Conservation (phyloP, 2,329 filamentous ascomycete species). For the Aspergillus alliaceus region DNA sequence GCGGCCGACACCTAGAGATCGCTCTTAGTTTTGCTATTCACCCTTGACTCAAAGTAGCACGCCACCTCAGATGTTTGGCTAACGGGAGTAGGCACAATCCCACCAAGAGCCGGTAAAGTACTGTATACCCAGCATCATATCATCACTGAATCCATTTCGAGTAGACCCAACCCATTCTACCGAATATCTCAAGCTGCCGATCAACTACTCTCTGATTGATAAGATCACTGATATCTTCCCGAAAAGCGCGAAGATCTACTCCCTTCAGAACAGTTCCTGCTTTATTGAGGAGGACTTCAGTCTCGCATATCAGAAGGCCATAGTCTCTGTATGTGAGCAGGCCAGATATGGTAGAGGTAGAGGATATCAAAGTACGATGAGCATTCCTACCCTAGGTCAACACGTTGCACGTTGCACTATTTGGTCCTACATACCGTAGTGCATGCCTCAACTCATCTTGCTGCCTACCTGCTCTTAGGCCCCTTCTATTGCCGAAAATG, state of each 20-base stretch:
- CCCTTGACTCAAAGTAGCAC: too few species aligned
- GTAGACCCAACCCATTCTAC: slow-evolving; percentile 89
- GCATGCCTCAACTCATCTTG: slow-evolving; percentile 73
- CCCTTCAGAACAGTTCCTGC: slow-evolving; percentile 68
- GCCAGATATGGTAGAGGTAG: slow-evolving; percentile 68
- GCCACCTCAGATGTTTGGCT: too few species aligned
- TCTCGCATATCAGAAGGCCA: slow-evolving; percentile 84
- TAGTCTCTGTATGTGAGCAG: slow-evolving; percentile 90
- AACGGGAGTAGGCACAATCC: too few species aligned
- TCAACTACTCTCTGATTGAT: slow-evolving; percentile 75
- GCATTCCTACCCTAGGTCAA: slow-evolving; percentile 60
- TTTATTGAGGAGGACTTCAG: slow-evolving; percentile 74
- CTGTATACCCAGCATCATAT: too few species aligned
- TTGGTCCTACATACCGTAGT: slow-evolving; percentile 55
- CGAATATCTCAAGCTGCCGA: slow-evolving; percentile 74
- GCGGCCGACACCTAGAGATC: too few species aligned
- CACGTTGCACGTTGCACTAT: neutral
- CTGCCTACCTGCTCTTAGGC: slow-evolving; percentile 63
- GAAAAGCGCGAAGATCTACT: slow-evolving; percentile 77
- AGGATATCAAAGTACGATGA: slow-evolving; percentile 73
- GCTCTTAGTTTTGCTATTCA: too few species aligned
- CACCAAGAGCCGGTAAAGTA: too few species aligned
- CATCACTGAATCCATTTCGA: slow-evolving; percentile 63
- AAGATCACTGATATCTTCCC: slow-evolving; percentile 84
- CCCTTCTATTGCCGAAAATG: slow-evolving; percentile 68